Conservation (phyloP, 176 grass and related monocot species). For the Themeda triandra region DNA sequence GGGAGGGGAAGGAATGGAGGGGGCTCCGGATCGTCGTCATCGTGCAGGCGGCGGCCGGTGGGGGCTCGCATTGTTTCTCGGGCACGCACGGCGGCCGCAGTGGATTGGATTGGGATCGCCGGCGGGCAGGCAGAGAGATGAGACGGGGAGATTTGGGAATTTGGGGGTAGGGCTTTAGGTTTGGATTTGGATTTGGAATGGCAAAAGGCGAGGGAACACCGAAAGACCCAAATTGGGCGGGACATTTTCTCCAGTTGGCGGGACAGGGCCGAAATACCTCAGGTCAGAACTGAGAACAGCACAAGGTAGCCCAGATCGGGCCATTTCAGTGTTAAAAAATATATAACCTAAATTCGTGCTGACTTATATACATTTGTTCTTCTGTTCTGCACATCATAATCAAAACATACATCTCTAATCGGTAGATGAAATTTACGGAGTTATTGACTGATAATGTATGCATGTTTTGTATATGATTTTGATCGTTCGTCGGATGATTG, state of each 20-base stretch:
- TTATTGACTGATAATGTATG: neutral
- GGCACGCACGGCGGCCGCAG: neutral
- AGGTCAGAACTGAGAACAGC: too few species aligned
- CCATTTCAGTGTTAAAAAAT: neutral
- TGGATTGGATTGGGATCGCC: neutral
- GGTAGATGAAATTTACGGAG: neutral
- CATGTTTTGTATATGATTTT: neutral
- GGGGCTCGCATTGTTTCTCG: conserved; percentile 16
- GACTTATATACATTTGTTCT: neutral
- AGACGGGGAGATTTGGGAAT: too few species aligned
- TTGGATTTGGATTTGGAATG: too few species aligned
- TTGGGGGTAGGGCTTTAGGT: neutral
- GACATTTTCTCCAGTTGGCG: neutral
- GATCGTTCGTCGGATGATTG: neutral
- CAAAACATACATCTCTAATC: too few species aligned
- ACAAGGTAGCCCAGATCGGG: too few species aligned
- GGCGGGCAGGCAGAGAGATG: neutral
- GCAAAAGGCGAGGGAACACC: too few species aligned
- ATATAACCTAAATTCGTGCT: neutral
- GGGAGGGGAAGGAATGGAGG: conserved; percentile 10
- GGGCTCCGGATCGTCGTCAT: neutral
- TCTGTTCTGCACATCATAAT: neutral
- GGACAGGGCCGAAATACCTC: too few species aligned
- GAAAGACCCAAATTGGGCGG: neutral
- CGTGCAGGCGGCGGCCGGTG: neutral